Evolutionary conservation across 345 rosid species (phyloP).

Genomic region (Dipteronia sinensis): DNA sequence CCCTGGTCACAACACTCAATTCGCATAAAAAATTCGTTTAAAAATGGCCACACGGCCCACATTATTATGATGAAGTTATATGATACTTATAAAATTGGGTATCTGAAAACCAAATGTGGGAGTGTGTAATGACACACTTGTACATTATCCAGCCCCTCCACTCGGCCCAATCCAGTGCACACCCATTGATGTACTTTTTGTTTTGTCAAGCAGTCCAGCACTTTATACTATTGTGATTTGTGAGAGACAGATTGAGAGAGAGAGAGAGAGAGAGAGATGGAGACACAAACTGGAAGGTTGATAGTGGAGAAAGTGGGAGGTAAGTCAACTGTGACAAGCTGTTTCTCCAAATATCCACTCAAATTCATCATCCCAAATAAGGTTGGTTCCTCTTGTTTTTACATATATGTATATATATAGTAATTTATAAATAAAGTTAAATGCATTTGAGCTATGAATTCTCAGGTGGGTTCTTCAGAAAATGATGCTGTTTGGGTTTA

Average conservation of each 20-base stretch:
- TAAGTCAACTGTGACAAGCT: slow-evolving; percentile 69
- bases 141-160: too few species aligned
- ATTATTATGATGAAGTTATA: too few species aligned
- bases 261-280: slow-evolving; percentile 32
- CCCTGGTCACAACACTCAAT: too few species aligned
- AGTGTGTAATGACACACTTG: too few species aligned
- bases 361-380: slow-evolving; percentile 82
- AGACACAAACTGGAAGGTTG: slow-evolving; percentile 49
- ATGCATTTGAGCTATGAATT: slow-evolving; percentile 10
- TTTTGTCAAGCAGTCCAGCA: too few species aligned
- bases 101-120: too few species aligned
- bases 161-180: too few species aligned
- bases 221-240: background rate
- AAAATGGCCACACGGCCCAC: too few species aligned
- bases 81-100: too few species aligned
- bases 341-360: slow-evolving; percentile 89
- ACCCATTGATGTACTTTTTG: too few species aligned
- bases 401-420: background rate
- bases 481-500: slow-evolving; percentile 90
- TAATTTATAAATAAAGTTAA: background rate
- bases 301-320: slow-evolving; percentile 68
- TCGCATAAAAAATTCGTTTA: too few species aligned
- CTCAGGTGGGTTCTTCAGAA: slow-evolving; percentile 72
- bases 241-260: background rate
- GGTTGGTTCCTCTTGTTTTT: slow-evolving; percentile 32